Percentiles rank a stretch among this genome's conserved stretches.
These are phyloP conservation scores for Mycocentrospora acerina DNA, from an alignment of 2,329 filamentous ascomycete genomes.

Conservation along the genomic window DNA sequence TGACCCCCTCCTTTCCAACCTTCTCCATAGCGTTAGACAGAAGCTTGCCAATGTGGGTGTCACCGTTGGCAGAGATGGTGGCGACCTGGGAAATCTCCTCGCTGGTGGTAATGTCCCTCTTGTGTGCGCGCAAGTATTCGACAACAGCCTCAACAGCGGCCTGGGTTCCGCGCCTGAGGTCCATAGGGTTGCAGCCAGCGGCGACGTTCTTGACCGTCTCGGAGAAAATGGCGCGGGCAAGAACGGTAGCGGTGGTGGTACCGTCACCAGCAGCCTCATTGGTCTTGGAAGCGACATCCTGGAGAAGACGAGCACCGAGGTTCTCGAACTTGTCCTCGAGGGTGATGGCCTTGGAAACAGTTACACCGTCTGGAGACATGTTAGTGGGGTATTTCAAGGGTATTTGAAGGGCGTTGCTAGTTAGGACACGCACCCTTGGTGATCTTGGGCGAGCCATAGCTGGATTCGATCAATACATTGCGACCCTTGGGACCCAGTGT, in stretches of 20 bases:
- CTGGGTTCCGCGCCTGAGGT: slow-evolving; percentile 94
- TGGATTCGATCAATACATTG: slow-evolving; percentile 97
- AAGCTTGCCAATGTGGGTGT: slow-evolving; percentile 90
- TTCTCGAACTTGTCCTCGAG: slow-evolving; percentile 99
- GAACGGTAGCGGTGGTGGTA: slow-evolving; percentile 95
- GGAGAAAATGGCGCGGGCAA: slow-evolving; percentile 97
- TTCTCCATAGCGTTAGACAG: slow-evolving; percentile 99
- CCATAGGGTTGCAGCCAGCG: slow-evolving; percentile 99
- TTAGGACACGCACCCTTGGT: slow-evolving; percentile 78
- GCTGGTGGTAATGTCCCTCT: slow-evolving; percentile 96
- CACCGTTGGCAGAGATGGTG: slow-evolving; percentile 97
- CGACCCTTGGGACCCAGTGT: slow-evolving; percentile 97
- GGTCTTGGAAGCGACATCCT: slow-evolving; percentile 98
- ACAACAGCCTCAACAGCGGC: slow-evolving; percentile 93
- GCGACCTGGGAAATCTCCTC: slow-evolving; percentile 97
- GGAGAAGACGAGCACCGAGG: slow-evolving; percentile 91
- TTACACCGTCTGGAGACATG: slow-evolving; percentile 50
- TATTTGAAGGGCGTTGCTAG: no score
- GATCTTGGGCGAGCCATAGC: slow-evolving; percentile 98
- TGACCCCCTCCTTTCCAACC: slow-evolving; percentile 99
- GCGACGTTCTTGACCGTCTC: slow-evolving; percentile 99
- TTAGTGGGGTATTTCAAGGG: slow-evolving; percentile 13
- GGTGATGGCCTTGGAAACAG: slow-evolving; percentile 72
- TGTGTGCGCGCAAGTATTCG: slow-evolving; percentile 91
- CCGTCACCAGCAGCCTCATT: slow-evolving; percentile 99